These are phyloP conservation scores for Cutaneotrichosporon cutaneum DNA, from an alignment of 1,284 basidiomycete genomes.

Conservation along the genomic window DNA sequence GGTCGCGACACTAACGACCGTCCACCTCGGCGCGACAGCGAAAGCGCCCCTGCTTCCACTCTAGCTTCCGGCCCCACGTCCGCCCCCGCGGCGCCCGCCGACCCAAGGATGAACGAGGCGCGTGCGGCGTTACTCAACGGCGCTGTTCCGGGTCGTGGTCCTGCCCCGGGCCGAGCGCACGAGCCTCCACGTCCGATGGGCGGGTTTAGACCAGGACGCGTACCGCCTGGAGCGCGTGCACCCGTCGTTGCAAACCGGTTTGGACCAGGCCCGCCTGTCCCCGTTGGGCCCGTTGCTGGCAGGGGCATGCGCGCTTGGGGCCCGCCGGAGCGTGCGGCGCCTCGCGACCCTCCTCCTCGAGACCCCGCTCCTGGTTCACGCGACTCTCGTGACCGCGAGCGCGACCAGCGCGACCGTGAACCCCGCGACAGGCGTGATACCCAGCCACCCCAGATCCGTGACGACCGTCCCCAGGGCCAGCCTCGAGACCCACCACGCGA, in stretches of 20 bases:
- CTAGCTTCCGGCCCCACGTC: background rate
- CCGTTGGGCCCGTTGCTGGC: background rate
- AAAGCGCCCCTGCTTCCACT: background rate
- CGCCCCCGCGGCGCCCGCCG: background rate
- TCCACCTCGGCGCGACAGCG: too few relatives aligned
- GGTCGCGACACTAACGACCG: background rate
- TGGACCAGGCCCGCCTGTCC: background rate
- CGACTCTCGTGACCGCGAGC: background rate
- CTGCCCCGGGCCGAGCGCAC: background rate
- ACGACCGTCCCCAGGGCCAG: background rate
- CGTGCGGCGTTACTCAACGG: background rate
- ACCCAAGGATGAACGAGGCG: background rate
- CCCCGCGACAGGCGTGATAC: slow-evolving; percentile 1
- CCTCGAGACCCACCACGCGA: background rate
- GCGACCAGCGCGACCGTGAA: background rate
- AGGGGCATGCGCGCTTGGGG: background rate
- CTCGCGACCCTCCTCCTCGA: background rate
- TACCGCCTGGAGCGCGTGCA: background rate
- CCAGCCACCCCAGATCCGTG: background rate
- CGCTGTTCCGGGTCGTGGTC: background rate
- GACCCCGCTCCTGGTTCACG: background rate
- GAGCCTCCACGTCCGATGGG: background rate
- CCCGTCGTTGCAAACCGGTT: background rate
- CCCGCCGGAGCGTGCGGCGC: background rate
- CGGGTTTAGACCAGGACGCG: too few relatives aligned